Evolutionary conservation across 2,329 filamentous ascomycete species (phyloP).

Genomic region (Claviceps quebecensis): DNA sequence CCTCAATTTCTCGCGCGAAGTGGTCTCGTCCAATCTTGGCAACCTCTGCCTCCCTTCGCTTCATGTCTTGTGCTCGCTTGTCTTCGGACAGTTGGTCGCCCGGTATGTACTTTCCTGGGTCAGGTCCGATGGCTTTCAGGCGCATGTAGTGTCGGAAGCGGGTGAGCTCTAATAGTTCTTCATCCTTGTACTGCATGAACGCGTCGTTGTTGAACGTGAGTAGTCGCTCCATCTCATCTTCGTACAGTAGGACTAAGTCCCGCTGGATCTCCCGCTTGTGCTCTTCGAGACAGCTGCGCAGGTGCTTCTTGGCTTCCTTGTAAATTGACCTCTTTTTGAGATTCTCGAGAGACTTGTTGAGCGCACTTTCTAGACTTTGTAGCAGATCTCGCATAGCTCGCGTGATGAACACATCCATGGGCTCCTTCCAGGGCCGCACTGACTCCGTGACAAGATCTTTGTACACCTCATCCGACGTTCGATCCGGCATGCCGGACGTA

Average conservation of each 20-base stretch:
- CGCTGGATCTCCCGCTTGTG: constrained; percentile 21
- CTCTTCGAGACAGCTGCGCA: constrained; percentile 29
- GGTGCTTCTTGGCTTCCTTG: constrained; percentile 27
- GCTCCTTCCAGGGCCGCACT: constrained; percentile 42
- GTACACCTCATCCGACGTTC: constrained; percentile 46
- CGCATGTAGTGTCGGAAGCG: constrained; percentile 36
- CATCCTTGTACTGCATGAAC: constrained; percentile 29
- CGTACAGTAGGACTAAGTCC: constrained; percentile 31
- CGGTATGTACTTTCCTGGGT: constrained; percentile 5
- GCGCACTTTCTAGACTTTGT: constrained; percentile 28
- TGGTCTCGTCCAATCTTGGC: constrained; percentile 40
- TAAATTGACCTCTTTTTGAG: constrained; percentile 37
- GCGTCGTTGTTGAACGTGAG: constrained; percentile 42
- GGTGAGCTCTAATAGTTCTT: constrained; percentile 31
- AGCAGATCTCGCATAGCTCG: constrained; percentile 35
- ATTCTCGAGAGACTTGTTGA: constrained; percentile 32
- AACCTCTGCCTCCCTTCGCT: constrained; percentile 26
- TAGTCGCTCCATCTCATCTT: constrained; percentile 38
- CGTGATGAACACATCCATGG: constrained; percentile 34
- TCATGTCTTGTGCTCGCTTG: constrained; percentile 29
- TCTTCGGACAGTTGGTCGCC: constrained; percentile 28
- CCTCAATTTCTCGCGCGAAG: constrained; percentile 44
- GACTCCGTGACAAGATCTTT: constrained; percentile 42
- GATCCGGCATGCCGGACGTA: constrained; percentile 42
- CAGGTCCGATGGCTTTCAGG: constrained; percentile 25